phyloP scores from a whole-genome alignment of 163 green algal species.

The Chloroidium sp. region DNA sequence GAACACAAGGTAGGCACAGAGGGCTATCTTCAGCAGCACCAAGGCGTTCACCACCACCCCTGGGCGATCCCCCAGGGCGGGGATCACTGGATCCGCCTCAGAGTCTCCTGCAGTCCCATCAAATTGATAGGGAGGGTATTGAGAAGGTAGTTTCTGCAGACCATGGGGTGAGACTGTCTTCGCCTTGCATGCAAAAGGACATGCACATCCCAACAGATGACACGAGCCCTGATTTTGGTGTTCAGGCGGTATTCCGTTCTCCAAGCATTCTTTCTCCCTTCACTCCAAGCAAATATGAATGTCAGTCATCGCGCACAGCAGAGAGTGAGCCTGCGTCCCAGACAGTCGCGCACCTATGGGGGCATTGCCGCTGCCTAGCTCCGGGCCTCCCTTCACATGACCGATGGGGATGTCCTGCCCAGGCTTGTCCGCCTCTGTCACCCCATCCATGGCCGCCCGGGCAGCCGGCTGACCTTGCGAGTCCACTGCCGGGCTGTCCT shows the following conservation, averaged over 20 bases:
- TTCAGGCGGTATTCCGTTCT: too few species aligned
- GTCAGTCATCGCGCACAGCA: background rate
- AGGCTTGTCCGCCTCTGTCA: too few species aligned
- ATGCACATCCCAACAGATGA: background rate
- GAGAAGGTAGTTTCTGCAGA: too few species aligned
- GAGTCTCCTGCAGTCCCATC: background rate
- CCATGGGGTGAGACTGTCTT: too few species aligned
- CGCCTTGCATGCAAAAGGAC: background rate
- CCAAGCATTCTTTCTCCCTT: too few species aligned
- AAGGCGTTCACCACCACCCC: background rate
- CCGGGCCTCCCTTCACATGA: too few species aligned
- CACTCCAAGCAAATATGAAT: too few species aligned
- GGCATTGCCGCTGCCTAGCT: background rate
- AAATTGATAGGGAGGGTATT: too few species aligned
- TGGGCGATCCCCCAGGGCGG: background rate
- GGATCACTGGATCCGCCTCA: background rate
- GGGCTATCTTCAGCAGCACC: background rate
- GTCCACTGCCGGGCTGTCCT: too few species aligned
- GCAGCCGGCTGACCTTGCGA: too few species aligned
- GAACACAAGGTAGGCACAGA: slow-evolving; percentile 3
- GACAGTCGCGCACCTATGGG: background rate
- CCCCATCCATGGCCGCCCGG: too few species aligned
- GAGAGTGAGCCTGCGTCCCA: background rate
- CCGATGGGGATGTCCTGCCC: too few species aligned
- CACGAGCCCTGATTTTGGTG: background rate